These are phyloP conservation scores for Amphibolis antarctica DNA, from an alignment of 106 monocot genomes.

Conservation along the genomic window DNA sequence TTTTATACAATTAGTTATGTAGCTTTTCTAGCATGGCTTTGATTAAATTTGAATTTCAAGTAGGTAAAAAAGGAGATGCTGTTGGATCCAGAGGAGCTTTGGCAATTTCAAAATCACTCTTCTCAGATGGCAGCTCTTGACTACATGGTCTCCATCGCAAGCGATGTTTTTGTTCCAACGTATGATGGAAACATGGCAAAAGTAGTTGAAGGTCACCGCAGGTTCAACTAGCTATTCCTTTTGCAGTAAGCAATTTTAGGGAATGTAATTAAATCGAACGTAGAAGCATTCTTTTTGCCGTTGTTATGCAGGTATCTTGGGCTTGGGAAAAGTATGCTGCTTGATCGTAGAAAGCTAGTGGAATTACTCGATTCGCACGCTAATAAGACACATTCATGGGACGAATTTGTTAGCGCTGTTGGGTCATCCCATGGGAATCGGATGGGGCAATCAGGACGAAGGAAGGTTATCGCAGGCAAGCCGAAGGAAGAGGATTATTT, in stretches of 20 bases:
- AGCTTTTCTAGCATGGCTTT: background rate
- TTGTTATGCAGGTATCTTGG: slow-evolving; percentile 50
- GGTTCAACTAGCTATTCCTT: slow-evolving; percentile 19
- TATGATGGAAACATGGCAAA: slow-evolving; percentile 84
- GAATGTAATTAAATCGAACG: background rate
- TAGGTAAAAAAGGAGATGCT: slow-evolving; percentile 66
- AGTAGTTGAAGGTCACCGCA: slow-evolving; percentile 70
- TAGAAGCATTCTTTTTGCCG: background rate
- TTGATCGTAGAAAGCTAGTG: slow-evolving; percentile 47
- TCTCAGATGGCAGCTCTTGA: slow-evolving; percentile 79
- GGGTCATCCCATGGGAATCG: slow-evolving; percentile 19
- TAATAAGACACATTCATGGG: slow-evolving; percentile 49
- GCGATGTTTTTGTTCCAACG: slow-evolving; percentile 61
- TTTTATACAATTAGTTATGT: too few relatives aligned
- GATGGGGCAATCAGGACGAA: slow-evolving; percentile 30
- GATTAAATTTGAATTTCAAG: background rate
- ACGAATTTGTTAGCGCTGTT: slow-evolving; percentile 32
- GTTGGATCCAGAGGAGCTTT: slow-evolving; percentile 42
- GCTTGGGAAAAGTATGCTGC: slow-evolving; percentile 35
- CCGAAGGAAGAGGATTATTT: slow-evolving; percentile 78
- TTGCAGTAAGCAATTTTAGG: background rate
- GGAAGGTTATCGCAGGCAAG: slow-evolving; percentile 30
- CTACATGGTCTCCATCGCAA: slow-evolving; percentile 69
- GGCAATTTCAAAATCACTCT: slow-evolving; percentile 55
- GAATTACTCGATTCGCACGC: slow-evolving; percentile 40